phyloP scores from a whole-genome alignment of 2,329 filamentous ascomycete species.

The Sporothrix pallida region DNA sequence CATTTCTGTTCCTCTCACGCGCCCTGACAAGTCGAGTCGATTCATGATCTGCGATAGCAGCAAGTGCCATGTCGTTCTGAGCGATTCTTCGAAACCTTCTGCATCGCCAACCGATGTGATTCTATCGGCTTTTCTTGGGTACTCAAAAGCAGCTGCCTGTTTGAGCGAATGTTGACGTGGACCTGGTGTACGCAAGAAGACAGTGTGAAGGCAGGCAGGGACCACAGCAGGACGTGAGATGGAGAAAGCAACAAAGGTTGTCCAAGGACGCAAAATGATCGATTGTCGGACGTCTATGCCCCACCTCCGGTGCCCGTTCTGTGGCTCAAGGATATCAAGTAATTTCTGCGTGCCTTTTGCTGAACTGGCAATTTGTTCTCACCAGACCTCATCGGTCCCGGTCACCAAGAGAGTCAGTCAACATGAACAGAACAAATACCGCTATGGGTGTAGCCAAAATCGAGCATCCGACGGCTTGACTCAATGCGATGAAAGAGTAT shows the following conservation, averaged over 20 bases:
- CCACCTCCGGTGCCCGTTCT: not conserved
- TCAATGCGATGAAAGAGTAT: too few relatives aligned
- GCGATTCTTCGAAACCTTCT: not conserved
- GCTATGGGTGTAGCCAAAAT: too few relatives aligned
- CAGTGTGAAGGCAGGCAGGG: not conserved
- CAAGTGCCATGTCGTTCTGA: not conserved
- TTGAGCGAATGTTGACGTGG: not conserved
- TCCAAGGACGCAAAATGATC: not conserved
- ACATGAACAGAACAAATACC: too few relatives aligned
- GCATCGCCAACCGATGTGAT: not conserved
- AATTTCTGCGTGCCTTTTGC: not conserved
- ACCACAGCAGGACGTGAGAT: not conserved
- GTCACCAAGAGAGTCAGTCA: too few relatives aligned
- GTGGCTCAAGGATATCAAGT: not conserved
- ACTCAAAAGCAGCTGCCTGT: not conserved
- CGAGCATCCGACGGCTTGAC: too few relatives aligned
- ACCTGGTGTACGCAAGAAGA: not conserved
- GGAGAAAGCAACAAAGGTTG: not conserved
- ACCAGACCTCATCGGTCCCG: too few relatives aligned
- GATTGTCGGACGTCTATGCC: not conserved
- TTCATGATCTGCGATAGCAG: not conserved
- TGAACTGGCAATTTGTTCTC: not conserved
- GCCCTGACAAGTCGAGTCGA: not conserved
- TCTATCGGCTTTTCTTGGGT: not conserved
- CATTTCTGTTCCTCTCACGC: not conserved